Percentiles rank a stretch among this genome's conserved stretches.
Evolutionary conservation across 768 basidiomycete genomes (phyloP).

Genomic region (Serendipita sp.): DNA sequence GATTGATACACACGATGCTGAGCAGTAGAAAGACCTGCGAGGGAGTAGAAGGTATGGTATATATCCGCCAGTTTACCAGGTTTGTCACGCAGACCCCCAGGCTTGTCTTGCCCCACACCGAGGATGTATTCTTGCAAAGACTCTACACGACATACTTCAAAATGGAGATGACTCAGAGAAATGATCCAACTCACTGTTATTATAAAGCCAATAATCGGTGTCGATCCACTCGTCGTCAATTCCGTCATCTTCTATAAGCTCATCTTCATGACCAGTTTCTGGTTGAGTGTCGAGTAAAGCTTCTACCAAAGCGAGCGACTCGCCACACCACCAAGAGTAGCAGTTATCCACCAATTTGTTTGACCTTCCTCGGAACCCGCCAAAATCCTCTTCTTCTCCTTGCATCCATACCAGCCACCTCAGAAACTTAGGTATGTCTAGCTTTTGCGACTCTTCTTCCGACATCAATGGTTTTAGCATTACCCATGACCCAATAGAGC

Average conservation of each 20-base stretch:
- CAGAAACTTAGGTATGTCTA: slow-evolving; percentile 45
- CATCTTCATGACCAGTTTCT: slow-evolving; percentile 18
- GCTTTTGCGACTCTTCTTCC: slow-evolving; percentile 19
- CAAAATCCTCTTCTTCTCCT: slow-evolving; percentile 62
- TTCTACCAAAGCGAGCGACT: slow-evolving; percentile 64
- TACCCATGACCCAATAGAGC: slow-evolving; percentile 72
- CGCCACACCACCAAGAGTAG: slow-evolving; percentile 99
- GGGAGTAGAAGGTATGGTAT: slow-evolving; percentile 88
- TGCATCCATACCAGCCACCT: slow-evolving; percentile 83
- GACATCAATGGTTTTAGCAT: slow-evolving; percentile 42
- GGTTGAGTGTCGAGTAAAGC: slow-evolving; percentile 20
- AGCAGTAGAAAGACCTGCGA: slow-evolving; percentile 75
- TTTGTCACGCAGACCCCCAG: slow-evolving; percentile 85
- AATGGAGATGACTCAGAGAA: neutral
- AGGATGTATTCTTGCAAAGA: slow-evolving; percentile 82
- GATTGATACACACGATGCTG: slow-evolving; percentile 61
- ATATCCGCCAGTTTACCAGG: slow-evolving; percentile 88
- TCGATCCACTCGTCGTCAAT: slow-evolving; percentile 45
- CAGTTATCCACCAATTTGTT: slow-evolving; percentile 99
- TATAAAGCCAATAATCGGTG: slow-evolving; percentile 34
- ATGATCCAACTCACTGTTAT: slow-evolving; percentile 2
- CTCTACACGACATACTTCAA: slow-evolving; percentile 10
- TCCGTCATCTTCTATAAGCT: slow-evolving; percentile 7
- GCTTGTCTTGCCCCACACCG: slow-evolving; percentile 66
- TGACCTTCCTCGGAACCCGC: slow-evolving; percentile 83